Conservation (phyloP, 2,329 filamentous ascomycete species). For the Aspergillus luchuensis region DNA sequence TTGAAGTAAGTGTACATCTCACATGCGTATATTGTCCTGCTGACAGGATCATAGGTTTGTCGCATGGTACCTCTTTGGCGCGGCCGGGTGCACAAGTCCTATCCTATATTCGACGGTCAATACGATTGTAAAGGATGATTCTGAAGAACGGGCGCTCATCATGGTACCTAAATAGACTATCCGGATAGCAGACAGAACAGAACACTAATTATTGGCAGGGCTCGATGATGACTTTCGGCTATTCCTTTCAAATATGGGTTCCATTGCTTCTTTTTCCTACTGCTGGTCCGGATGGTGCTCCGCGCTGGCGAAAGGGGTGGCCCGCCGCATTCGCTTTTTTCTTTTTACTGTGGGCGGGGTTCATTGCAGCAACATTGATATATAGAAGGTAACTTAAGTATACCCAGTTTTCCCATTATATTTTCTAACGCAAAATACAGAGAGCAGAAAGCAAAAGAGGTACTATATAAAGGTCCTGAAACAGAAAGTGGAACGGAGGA, state of each 20-base stretch:
- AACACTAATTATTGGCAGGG: conserved; percentile 29
- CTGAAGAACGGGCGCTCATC: conserved; percentile 45
- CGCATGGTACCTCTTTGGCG: conserved; percentile 48
- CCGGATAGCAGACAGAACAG: background rate
- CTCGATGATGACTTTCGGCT: conserved; percentile 52
- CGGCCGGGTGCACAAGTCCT: conserved; percentile 43
- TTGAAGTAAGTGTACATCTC: conserved; percentile 43
- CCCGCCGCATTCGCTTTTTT: conserved; percentile 52
- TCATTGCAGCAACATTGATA: conserved; percentile 25
- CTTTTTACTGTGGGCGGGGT: conserved; percentile 46
- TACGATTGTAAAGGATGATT: conserved; percentile 43
- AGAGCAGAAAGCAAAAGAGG: background rate
- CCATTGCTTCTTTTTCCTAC: conserved; percentile 49
- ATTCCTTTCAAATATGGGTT: conserved; percentile 51
- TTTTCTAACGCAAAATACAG: background rate
- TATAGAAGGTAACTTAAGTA: conserved; percentile 20
- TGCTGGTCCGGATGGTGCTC: conserved; percentile 45
- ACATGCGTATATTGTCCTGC: background rate
- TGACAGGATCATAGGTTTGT: conserved; percentile 34
- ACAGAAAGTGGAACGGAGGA: background rate
- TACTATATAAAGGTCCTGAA: background rate
- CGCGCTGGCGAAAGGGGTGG: conserved; percentile 54
- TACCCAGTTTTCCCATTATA: background rate
- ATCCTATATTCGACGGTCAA: conserved; percentile 51
- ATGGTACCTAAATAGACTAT: conserved; percentile 19